Conservation (phyloP, 176 grass and related monocot genomes). For the Coix lacrymajobi region DNA sequence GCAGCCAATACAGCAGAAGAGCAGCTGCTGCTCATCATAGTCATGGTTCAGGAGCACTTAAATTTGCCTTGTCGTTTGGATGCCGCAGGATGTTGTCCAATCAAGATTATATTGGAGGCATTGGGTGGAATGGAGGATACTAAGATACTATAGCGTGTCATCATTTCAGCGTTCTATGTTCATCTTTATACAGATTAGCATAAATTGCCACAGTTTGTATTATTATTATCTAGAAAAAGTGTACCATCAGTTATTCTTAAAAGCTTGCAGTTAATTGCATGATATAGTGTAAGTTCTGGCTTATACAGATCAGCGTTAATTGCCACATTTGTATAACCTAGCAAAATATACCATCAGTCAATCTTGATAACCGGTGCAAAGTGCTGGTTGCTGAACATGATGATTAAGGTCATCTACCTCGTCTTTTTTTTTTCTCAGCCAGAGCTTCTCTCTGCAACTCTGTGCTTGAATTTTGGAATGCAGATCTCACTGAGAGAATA, state of each 20-base stretch:
- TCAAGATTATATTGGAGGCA: background rate
- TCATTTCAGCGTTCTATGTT: background rate
- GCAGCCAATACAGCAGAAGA: conserved; percentile 70
- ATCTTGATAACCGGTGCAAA: background rate
- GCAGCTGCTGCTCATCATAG: conserved; percentile 73
- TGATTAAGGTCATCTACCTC: background rate
- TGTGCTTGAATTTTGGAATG: background rate
- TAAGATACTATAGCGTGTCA: background rate
- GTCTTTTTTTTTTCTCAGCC: background rate
- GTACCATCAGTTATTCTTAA: background rate
- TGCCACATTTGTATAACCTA: background rate
- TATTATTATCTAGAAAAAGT: background rate
- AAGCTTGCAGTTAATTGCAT: background rate
- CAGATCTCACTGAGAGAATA: background rate
- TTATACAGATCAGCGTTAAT: background rate
- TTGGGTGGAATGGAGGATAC: background rate
- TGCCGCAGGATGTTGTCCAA: background rate
- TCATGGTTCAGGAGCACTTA: background rate
- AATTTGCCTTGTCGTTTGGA: background rate
- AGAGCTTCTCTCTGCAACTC: no score
- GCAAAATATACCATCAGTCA: background rate
- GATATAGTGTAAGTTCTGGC: background rate
- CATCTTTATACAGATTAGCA: background rate
- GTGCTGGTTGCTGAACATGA: background rate
- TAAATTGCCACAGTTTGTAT: background rate